Base-by-base conservation (phyloP, 1,284 basidiomycete genomes). In the Tilletia caries region DNA sequence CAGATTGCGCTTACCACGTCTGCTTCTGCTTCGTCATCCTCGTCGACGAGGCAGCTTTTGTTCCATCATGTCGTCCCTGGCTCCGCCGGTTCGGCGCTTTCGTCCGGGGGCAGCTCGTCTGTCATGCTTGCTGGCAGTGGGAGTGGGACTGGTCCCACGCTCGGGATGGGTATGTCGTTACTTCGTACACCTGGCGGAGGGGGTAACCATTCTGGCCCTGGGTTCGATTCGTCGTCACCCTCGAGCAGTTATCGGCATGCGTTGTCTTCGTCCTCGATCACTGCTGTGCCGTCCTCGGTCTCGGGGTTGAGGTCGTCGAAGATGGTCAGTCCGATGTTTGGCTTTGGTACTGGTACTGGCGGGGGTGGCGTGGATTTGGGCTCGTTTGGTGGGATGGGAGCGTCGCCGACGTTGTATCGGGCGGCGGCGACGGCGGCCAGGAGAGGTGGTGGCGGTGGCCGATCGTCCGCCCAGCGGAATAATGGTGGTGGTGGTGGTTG, bases 401-500 rank as follows among this genome's bases (percentile, higher is more conserved):
- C 52, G 5, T 20, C 29, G 23, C 52, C 33, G 74, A 76, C 20
- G 20, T 50, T 20, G 46, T 18, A 4, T 50, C 25, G 46, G 46
- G 46, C 18, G 25, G 46, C 72, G 73, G 71, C 71, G 73, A 23
- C 71, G n/a, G 75, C 50, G 75, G 75, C 23, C 67, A 69, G 62
- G 76, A 50, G 6, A n/a, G 46, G 46, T 4, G 25, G 46, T 50
- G 46, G 46, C 46, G 25, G 46, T 23, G n/a, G n/a, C 18, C 25
- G 46, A 50, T 5, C 18, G 46, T 18, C 6, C 25, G 73, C 25
- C 70, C 76, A 52, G 71, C 75, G 41, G 71, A 77, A 25, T 76
- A 76, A 27, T 72, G 71, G 65, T 68, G 78, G 32, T 71, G n/a
- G n/a, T n/a, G n/a, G 74, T 0, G 77, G 78, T 20, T 77, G 73